Evolutionary conservation across 176 grass and related monocot species (phyloP).

Genomic region (Luzula sylvatica): DNA sequence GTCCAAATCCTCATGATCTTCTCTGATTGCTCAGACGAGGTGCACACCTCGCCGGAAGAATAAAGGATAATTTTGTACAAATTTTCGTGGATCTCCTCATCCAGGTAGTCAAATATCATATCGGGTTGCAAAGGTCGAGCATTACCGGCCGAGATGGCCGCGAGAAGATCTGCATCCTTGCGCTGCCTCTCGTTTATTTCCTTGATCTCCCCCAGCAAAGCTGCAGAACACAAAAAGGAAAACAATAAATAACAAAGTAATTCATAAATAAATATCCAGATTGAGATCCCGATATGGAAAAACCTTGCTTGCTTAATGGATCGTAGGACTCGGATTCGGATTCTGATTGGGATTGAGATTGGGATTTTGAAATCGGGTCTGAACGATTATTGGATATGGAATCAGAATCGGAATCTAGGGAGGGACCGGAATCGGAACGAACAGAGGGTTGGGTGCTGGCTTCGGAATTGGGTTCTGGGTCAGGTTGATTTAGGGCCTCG

Average conservation of each 20-base stretch:
- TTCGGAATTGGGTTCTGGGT: too few relatives aligned
- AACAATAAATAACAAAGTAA: slow-evolving; percentile 15
- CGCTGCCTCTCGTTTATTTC: slow-evolving; percentile 99
- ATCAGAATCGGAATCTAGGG: too few relatives aligned
- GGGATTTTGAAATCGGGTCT: too few relatives aligned
- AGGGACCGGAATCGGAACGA: too few relatives aligned
- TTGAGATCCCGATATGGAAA: too few relatives aligned
- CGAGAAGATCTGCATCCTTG: slow-evolving; percentile 88
- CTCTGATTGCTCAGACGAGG: slow-evolving; percentile 74
- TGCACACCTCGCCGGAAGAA: slow-evolving; percentile 86
- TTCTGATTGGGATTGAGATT: too few relatives aligned
- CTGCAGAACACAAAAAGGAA: slow-evolving; percentile 35
- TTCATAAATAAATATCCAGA: too few relatives aligned
- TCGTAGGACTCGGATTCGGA: too few relatives aligned
- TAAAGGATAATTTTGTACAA: slow-evolving; percentile 91
- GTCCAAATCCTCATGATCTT: slow-evolving; percentile 93
- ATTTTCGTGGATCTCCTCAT: slow-evolving; percentile 72
- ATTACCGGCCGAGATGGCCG: slow-evolving; percentile 83
- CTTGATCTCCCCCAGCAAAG: slow-evolving; percentile 93
- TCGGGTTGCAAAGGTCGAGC: slow-evolving; percentile 71
- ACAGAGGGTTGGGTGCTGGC: too few relatives aligned
- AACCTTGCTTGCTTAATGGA: too few relatives aligned
- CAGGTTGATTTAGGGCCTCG: background rate
- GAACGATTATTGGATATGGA: too few relatives aligned
- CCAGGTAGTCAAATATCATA: slow-evolving; percentile 75